Evolutionary conservation across 129 eudicot species (phyloP).

Genomic region (Centella asiatica): DNA sequence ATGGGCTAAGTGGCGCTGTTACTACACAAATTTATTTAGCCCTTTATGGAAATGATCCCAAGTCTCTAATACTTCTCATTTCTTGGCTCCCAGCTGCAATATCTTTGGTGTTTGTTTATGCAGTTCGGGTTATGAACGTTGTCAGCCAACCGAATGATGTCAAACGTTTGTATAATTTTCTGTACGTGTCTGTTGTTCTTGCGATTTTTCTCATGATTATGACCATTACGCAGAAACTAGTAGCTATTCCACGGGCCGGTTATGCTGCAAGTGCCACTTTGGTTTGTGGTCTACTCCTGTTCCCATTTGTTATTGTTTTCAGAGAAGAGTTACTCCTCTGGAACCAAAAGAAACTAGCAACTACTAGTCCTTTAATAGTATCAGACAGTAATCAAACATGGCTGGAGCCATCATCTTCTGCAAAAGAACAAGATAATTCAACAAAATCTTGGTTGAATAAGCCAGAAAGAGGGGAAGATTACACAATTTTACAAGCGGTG

Average conservation of each 20-base stretch:
- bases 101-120: conserved; percentile 47
- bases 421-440: not conserved
- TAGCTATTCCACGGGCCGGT: conserved; percentile 25
- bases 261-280: conserved; percentile 45
- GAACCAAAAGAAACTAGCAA: conserved; percentile 16
- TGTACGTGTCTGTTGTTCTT: conserved; percentile 38
- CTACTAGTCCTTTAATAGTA: conserved; percentile 14
- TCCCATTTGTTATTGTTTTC: conserved; percentile 44
- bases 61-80: conserved; percentile 46
- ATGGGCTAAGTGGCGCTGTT: conserved; percentile 77
- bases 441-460: conserved; percentile 22
- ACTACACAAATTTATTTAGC: conserved; percentile 65
- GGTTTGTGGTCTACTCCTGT: conserved; percentile 40
- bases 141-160: conserved; percentile 23
- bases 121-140: conserved; percentile 36
- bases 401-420: not conserved
- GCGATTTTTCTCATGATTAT: conserved; percentile 52
- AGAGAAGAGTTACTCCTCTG: conserved; percentile 38
- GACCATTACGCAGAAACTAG: conserved; percentile 40
- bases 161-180: conserved; percentile 38
- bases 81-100: conserved; percentile 84
- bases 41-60: conserved; percentile 57
- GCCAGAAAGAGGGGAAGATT: conserved; percentile 69
- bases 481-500: conserved; percentile 68
- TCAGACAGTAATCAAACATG: conserved; percentile 1